A percentile compares a stretch with the other conserved stretches of the same genome.
Conservation (phyloP, 768 basidiomycete genomes). For the Strobilomyces dryophilus region DNA sequence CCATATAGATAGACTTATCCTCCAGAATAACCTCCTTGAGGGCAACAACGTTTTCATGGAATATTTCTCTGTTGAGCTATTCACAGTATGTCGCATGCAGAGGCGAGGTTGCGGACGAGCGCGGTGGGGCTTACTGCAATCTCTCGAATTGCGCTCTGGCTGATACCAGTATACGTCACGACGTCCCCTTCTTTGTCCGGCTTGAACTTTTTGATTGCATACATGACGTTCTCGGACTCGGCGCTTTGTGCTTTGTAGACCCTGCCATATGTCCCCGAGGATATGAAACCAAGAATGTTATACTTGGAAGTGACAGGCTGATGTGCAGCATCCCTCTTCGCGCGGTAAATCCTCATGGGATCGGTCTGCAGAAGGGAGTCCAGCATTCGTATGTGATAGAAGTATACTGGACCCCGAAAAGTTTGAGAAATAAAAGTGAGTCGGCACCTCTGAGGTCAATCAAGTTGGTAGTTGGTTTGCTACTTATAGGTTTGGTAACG, state of each 20-base stretch:
- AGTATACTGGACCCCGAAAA: too few relatives aligned
- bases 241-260: slow-evolving; percentile 93
- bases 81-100: neutral
- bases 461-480: too few relatives aligned
- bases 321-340: slow-evolving; percentile 67
- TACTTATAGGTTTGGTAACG: too few relatives aligned
- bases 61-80: slow-evolving; percentile 84
- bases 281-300: slow-evolving; percentile 93
- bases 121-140: slow-evolving; percentile 65
- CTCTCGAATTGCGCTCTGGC: slow-evolving; percentile 95
- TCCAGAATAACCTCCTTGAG: slow-evolving; percentile 94
- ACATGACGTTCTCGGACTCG: slow-evolving; percentile 64
- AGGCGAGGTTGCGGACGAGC: slow-evolving; percentile 13
- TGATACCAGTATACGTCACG: slow-evolving; percentile 93
- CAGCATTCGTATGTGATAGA: slow-evolving; percentile 19
- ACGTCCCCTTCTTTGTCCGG: slow-evolving; percentile 99
- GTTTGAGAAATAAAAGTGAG: too few relatives aligned
- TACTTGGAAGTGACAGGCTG: slow-evolving; percentile 77
- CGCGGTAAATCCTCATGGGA: slow-evolving; percentile 83
- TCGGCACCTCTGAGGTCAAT: too few relatives aligned
- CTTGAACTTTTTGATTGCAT: slow-evolving; percentile 99
- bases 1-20: slow-evolving; percentile 99
- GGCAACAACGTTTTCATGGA: slow-evolving; percentile 87
- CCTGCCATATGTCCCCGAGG: slow-evolving; percentile 96
- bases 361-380: slow-evolving; percentile 45